Conservation (phyloP, 139 green algal species). For the Zygnema circumcarinatum region DNA sequence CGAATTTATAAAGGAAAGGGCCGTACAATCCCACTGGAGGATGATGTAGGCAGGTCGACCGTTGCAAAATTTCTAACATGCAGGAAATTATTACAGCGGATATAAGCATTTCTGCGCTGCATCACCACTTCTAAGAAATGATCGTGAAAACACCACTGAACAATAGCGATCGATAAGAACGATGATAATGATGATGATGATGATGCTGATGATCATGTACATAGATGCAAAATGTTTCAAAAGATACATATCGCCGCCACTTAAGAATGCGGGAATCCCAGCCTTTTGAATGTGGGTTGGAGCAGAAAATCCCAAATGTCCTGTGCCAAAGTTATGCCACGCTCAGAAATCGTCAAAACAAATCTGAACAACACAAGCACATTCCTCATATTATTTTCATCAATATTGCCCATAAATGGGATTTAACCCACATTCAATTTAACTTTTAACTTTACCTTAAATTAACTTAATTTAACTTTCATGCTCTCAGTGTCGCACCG, state of each 20-base stretch:
- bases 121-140: not conserved
- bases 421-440: no score
- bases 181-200: no score
- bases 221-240: not conserved
- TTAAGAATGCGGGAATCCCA: constrained; percentile 44
- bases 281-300: constrained; percentile 50
- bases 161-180: no score
- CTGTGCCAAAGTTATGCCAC: not conserved
- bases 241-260: constrained; percentile 43
- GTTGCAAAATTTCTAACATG: not conserved
- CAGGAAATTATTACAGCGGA: not conserved
- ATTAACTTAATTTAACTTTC: not conserved
- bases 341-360: not conserved
- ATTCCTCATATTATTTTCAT: not conserved
- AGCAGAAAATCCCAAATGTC: constrained; percentile 38
- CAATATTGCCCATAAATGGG: no score
- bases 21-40: not conserved
- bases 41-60: no score
- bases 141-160: no score
- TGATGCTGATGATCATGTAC: not conserved
- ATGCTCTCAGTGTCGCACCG: not conserved
- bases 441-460: not conserved
- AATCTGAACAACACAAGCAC: not conserved
- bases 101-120: not conserved
- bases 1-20: not conserved